Evolutionary conservation across 2,329 filamentous ascomycete species (phyloP), one percentile per base, ranked within the genome.

Genomic region (Aspergillus persii): DNA sequence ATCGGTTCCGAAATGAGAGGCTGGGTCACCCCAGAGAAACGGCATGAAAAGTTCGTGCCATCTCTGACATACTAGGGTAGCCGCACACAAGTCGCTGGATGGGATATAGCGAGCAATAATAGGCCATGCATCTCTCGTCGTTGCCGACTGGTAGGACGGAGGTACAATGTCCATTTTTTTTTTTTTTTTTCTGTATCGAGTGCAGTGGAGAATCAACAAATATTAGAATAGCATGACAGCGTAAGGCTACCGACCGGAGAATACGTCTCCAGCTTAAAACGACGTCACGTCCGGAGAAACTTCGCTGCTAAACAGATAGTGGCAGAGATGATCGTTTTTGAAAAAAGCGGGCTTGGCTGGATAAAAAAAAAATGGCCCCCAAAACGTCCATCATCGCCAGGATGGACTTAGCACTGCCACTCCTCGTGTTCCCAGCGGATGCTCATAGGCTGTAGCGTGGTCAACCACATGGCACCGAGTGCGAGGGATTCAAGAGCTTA

Each of bases 21-120:
- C 84, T 23, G 85, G 85, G 66, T 84, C 82, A 15, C 85, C 85
- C 85, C 85, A 88, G 1, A 88, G 77, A 62, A 83, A 80, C 2
- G 83, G 83, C 54, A 81, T 78, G 63, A 87, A 86, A n/a, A 82
- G 80, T 30, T 73, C 66, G 66, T 87, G 83, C 84, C 85, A 87
- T 76, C 77, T 74, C 56, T 74, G 80, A 65, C 81, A 85, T 8
- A 87, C 84, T 30, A 86, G 71, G 4, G 81, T 81, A 7, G 79
- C 80, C 27, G 83, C 78, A 62, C 82, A 86, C 4, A 87, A 77
- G 59, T 85, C 82, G 31, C 78, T 76, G 2, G 84, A 85, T 1
- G 79, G 77, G 4, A 87, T 79, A 63, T 86, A 86, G 15, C 74
- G 77, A 8, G 85, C 84, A 55, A 87, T 76, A 41, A 87, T 76